Evolutionary conservation across 805 yeast genomes (phyloP).

Genomic region (Blastobotrys chiropterorum): DNA sequence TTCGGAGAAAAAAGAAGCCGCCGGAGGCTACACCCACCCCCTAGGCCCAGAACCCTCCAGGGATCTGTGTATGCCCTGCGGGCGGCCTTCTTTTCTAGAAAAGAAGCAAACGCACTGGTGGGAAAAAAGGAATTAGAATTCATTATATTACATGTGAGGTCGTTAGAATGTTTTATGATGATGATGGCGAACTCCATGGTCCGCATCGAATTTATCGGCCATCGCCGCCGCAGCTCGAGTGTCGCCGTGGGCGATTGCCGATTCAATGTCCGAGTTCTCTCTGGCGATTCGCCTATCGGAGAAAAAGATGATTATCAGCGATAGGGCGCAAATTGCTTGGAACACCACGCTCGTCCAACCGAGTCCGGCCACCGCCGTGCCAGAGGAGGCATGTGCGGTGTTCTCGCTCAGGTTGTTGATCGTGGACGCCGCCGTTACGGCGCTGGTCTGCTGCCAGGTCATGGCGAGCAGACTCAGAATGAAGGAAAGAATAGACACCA

Average conservation of each 20-base stretch:
- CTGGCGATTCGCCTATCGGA: slow-evolving; percentile 7
- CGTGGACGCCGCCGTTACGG: slow-evolving; percentile 5
- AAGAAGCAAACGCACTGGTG: too few relatives aligned
- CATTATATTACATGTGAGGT: background rate
- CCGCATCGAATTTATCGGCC: background rate
- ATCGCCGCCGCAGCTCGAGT: background rate
- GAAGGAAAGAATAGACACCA: slow-evolving; percentile 9
- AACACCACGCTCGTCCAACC: slow-evolving; percentile 20
- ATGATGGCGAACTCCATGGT: background rate
- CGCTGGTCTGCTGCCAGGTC: slow-evolving; percentile 21
- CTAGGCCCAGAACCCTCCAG: too few relatives aligned
- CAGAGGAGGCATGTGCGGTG: slow-evolving; percentile 10
- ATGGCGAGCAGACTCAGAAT: slow-evolving; percentile 15
- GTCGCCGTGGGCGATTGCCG: background rate
- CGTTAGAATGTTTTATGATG: background rate
- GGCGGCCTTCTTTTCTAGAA: too few relatives aligned
- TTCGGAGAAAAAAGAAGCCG: too few relatives aligned
- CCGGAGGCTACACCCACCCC: too few relatives aligned
- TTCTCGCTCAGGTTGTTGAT: slow-evolving; percentile 9
- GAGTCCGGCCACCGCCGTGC: slow-evolving; percentile 17
- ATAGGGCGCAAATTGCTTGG: slow-evolving; percentile 9
- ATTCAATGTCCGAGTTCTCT: background rate
- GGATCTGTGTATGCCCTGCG: too few relatives aligned
- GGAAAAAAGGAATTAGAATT: background rate
- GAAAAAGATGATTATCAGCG: slow-evolving; percentile 14